These are phyloP conservation scores for Mycogone perniciosa DNA, from an alignment of 2,329 filamentous ascomycete genomes.

Conservation along the genomic window DNA sequence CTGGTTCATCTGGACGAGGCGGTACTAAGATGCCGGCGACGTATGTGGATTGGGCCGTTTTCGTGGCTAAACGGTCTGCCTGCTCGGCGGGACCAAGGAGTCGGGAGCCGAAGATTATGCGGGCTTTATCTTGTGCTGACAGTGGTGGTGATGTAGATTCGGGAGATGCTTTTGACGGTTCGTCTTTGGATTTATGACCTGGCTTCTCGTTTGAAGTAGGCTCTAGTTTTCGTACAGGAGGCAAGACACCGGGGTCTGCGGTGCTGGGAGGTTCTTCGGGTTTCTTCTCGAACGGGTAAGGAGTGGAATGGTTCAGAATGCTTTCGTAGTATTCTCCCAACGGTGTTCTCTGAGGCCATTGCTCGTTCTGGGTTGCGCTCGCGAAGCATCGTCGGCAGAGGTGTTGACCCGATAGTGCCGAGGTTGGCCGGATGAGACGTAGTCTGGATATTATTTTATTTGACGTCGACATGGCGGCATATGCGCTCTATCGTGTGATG, in stretches of 20 bases:
- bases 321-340: slow-evolving; percentile 54
- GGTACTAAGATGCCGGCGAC: slow-evolving; percentile 79
- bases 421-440: slow-evolving; percentile 21
- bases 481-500: background rate
- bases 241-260: slow-evolving; percentile 22
- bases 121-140: slow-evolving; percentile 47
- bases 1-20: slow-evolving; percentile 78
- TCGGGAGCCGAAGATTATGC: slow-evolving; percentile 76
- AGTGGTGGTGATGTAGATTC: slow-evolving; percentile 20
- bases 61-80: slow-evolving; percentile 51
- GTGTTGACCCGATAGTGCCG: slow-evolving; percentile 11
- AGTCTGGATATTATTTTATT: slow-evolving; percentile 26
- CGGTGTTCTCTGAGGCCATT: slow-evolving; percentile 36
- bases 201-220: slow-evolving; percentile 23
- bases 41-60: slow-evolving; percentile 52
- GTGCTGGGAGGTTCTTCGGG: slow-evolving; percentile 39
- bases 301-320: slow-evolving; percentile 44
- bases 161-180: slow-evolving; percentile 11
- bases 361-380: slow-evolving; percentile 21
- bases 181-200: slow-evolving; percentile 19
- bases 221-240: slow-evolving; percentile 1
- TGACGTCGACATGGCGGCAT: slow-evolving; percentile 25
- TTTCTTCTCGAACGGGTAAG: slow-evolving; percentile 33
- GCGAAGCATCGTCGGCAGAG: slow-evolving; percentile 22
- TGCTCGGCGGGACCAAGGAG: slow-evolving; percentile 68